These are phyloP conservation scores for Erodium moschatum DNA, from an alignment of 441 rosid species.

Conservation along the genomic window DNA sequence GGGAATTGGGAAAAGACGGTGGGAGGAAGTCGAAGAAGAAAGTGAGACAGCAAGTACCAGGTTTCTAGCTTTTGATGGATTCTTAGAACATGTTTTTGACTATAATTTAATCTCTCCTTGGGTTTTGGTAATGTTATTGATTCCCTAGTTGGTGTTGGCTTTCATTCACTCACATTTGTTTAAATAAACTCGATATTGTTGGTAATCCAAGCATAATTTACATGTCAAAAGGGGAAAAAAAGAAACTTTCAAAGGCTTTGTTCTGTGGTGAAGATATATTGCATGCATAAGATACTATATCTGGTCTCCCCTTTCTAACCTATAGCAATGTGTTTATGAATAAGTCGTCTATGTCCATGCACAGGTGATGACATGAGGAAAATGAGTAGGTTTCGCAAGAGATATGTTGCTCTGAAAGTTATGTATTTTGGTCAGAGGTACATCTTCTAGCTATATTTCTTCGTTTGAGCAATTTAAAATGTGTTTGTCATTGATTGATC, in stretches of 20 bases:
- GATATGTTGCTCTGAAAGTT: conserved; percentile 67
- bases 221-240: background rate
- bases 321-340: background rate
- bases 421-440: conserved; percentile 89
- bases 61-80: conserved; percentile 17
- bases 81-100: background rate
- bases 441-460: conserved; percentile 9
- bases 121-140: background rate
- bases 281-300: background rate
- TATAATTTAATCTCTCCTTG: background rate
- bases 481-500: background rate
- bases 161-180: background rate
- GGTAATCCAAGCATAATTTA: background rate
- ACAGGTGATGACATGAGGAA: conserved; percentile 23
- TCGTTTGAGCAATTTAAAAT: background rate
- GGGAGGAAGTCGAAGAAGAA: conserved; percentile 29
- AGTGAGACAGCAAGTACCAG: conserved; percentile 26
- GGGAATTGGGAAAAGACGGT: conserved; percentile 20
- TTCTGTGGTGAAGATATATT: background rate
- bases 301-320: background rate
- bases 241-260: background rate
- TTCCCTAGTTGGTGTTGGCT: background rate
- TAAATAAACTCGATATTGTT: background rate
- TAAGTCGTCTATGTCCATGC: conserved; percentile 1
- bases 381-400: conserved; percentile 32